phyloP scores from a whole-genome alignment of 768 basidiomycete species.

The Cystofilobasidium bisporidii region DNA sequence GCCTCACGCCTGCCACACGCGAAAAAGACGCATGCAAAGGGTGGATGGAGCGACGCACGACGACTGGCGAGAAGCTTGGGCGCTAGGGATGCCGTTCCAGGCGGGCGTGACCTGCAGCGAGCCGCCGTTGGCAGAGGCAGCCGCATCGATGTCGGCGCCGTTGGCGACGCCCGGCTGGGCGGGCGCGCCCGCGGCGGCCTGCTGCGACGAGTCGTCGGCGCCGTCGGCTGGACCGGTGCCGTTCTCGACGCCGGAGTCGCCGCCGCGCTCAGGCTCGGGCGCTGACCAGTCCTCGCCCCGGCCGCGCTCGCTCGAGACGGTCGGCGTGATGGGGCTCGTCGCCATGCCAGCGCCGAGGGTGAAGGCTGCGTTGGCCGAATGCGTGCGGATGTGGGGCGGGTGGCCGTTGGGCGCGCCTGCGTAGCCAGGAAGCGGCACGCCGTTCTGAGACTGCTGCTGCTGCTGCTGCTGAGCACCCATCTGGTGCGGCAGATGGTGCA shows the following conservation, averaged over 20 bases:
- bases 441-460: background rate
- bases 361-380: background rate
- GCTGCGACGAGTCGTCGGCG: background rate
- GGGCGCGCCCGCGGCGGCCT: background rate
- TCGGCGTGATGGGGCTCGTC: background rate
- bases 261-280: background rate
- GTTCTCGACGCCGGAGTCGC: background rate
- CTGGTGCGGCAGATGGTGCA: background rate
- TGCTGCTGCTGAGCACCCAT: background rate
- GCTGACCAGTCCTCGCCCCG: background rate
- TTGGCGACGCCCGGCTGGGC: background rate
- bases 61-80: background rate
- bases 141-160: background rate
- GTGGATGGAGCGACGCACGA: background rate
- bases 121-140: background rate
- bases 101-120: background rate
- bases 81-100: background rate
- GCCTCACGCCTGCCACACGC: background rate
- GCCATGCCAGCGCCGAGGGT: conserved; percentile 6
- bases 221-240: background rate
- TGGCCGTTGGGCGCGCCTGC: background rate
- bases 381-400: background rate
- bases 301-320: conserved; percentile 3
- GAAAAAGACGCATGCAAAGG: background rate
- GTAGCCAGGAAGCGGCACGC: background rate